Conservation (phyloP, 352 stramenopile species). For the Pelagophyceae sp. region DNA sequence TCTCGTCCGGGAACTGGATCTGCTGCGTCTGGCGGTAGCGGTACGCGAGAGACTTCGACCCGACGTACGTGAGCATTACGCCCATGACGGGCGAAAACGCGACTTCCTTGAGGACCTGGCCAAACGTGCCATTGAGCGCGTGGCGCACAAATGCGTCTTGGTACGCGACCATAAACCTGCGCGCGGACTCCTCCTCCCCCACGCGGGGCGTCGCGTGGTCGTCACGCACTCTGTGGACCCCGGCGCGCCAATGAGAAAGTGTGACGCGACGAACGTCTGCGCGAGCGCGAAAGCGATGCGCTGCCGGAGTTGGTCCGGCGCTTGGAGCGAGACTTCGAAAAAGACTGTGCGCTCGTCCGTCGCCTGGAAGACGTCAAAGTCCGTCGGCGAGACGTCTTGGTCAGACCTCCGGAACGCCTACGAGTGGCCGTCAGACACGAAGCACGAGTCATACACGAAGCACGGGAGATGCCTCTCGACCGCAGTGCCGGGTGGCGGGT, state of each 20-base stretch:
- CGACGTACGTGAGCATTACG: conserved; percentile 48
- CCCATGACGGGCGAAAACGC: conserved; percentile 52
- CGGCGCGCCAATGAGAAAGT: too few species aligned
- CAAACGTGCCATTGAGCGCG: conserved; percentile 58
- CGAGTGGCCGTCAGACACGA: too few species aligned
- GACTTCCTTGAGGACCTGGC: conserved; percentile 51
- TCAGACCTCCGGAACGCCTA: neutral
- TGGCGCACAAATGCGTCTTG: conserved; percentile 59
- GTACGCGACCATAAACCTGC: conserved; percentile 30
- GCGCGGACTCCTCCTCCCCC: conserved; percentile 12
- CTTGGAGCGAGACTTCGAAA: conserved; percentile 20
- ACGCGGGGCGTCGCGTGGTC: too few species aligned
- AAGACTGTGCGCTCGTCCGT: neutral
- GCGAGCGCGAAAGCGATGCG: conserved; percentile 53
- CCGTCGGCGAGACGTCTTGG: neutral
- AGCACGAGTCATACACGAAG: too few species aligned
- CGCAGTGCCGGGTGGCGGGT: too few species aligned
- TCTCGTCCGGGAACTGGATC: conserved; percentile 44
- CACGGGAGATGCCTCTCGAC: too few species aligned
- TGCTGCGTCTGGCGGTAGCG: conserved; percentile 25
- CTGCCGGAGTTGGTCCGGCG: conserved; percentile 54
- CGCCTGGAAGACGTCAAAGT: neutral
- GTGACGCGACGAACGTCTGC: conserved; percentile 46
- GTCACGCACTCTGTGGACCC: too few species aligned
- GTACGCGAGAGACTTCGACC: conserved; percentile 40